Evolutionary conservation across 768 basidiomycete species (phyloP), one percentile per base, ranked within the genome.

Genomic region (Paxillus rubicundulus): DNA sequence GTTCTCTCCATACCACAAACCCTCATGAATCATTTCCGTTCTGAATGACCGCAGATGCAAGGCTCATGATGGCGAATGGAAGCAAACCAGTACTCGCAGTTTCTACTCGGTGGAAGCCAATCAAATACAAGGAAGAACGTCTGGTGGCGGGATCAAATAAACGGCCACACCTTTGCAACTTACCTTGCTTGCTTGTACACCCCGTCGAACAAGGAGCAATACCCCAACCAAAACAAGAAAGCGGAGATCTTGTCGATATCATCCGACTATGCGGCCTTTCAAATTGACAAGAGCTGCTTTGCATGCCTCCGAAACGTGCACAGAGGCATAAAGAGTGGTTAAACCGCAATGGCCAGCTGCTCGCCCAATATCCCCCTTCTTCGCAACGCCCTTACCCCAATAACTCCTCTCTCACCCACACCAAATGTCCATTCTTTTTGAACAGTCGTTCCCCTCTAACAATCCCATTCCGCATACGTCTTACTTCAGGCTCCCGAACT

Each of bases 231-330:
- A 52, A 63, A 65, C 45, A 42, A 62, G 62, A 55, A 45, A 49
- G 63, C 60, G 62, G 60, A 62, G 61, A 66, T 61, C 59, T 28
- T 38, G 17, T 49, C 49, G 45, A 37, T 34, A 53, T 43, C 10
- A 24, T 52, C 55, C 43, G 54, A 53, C 42, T 59, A 61, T 53
- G 64, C 62, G 62, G 64, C 38, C 59, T 67, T 66, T 54, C 43
- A 57, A 65, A 50, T 44, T 39, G 42, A 44, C 45, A 42, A 32
- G 45, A 45, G 53, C 56, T 24, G 33, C 38, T 34, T 44, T 58
- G 60, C 65, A 58, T 65, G 63, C 64, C 55, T 60, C 50, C 45
- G 46, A 63, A 64, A 57, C 65, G 59, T 65, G 62, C 55, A 61
- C 18, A 48, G 39, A 49, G 44, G 32, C 38, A 55, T 47, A 63